phyloP scores from a whole-genome alignment of 2,329 filamentous ascomycete species.

The Penicillium janthinellum region DNA sequence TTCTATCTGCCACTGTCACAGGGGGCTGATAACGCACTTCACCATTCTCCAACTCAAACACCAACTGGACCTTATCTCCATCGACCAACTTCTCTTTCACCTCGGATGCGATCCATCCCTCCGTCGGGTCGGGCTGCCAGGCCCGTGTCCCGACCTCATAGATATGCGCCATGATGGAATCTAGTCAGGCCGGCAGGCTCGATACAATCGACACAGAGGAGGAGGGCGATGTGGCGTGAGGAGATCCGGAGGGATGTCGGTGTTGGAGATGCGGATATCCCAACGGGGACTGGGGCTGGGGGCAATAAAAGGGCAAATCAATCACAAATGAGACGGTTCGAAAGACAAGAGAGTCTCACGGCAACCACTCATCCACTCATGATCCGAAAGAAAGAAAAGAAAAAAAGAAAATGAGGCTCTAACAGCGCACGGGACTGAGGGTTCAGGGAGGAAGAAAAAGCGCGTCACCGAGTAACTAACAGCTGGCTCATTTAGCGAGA shows the following conservation, averaged over 20 bases:
- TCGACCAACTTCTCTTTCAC: constrained; percentile 81
- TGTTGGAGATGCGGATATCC: constrained; percentile 1
- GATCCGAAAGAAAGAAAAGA: constrained; percentile 25
- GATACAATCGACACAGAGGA: constrained; percentile 16
- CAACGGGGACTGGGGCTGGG: constrained; percentile 7
- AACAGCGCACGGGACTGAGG: constrained; percentile 1
- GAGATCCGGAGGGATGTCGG: constrained; percentile 7
- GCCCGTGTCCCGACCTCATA: constrained; percentile 97
- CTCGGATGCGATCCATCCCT: constrained; percentile 97
- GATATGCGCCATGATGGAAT: constrained; percentile 74
- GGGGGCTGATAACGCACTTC: constrained; percentile 63
- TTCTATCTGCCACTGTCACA: neutral
- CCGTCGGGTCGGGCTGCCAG: constrained; percentile 94
- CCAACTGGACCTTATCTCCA: constrained; percentile 82
- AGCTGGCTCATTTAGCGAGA: constrained; percentile 32
- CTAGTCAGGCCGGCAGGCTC: constrained; percentile 7
- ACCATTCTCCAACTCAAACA: constrained; percentile 89
- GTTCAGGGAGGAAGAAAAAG: constrained; percentile 13
- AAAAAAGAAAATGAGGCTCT: constrained; percentile 15
- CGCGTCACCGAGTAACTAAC: constrained; percentile 19
- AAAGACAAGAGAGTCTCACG: constrained; percentile 29
- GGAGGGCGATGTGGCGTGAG: constrained; percentile 2
- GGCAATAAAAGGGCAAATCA: constrained; percentile 17
- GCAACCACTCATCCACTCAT: constrained; percentile 30
- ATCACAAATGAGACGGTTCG: constrained; percentile 21